phyloP scores from a whole-genome alignment of 1,284 basidiomycete genomes.

The Melanopsichium pennsylvanicum region DNA sequence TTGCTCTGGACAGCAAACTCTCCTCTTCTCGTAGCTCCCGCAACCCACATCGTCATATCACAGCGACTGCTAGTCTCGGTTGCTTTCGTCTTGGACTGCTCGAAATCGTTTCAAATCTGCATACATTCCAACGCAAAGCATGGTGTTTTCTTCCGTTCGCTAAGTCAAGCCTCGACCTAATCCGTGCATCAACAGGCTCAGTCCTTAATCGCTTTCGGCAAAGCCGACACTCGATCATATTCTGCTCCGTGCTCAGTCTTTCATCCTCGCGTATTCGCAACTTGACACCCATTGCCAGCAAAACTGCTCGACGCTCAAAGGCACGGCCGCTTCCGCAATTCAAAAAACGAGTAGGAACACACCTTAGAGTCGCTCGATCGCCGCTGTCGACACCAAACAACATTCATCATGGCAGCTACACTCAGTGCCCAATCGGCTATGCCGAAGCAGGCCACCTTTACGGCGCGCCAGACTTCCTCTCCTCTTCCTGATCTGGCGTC shows the following conservation, averaged over 20 bases:
- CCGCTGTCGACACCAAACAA: background rate
- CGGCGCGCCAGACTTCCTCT: conserved; percentile 52
- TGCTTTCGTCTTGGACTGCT: background rate
- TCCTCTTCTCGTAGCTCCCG: background rate
- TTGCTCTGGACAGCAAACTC: conserved; percentile 34
- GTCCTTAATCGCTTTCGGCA: no score
- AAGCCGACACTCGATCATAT: background rate
- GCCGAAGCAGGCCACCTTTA: conserved; percentile 14
- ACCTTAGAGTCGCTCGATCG: background rate
- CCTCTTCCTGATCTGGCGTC: conserved; percentile 49
- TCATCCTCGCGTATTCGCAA: no score
- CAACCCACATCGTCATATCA: background rate
- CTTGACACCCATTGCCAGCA: no score
- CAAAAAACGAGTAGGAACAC: no score
- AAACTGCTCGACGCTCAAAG: no score
- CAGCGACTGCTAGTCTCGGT: background rate
- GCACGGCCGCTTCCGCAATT: no score
- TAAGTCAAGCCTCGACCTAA: background rate
- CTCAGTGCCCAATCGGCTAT: conserved; percentile 25
- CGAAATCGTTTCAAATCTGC: background rate
- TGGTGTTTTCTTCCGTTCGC: background rate
- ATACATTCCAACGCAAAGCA: background rate
- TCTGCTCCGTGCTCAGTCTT: conserved; percentile 8
- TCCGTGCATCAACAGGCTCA: conserved; percentile 1
- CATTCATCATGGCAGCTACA: conserved; percentile 25